Evolutionary conservation across 2,329 filamentous ascomycete genomes (phyloP).

Genomic region (Aspergillus viridinutans): DNA sequence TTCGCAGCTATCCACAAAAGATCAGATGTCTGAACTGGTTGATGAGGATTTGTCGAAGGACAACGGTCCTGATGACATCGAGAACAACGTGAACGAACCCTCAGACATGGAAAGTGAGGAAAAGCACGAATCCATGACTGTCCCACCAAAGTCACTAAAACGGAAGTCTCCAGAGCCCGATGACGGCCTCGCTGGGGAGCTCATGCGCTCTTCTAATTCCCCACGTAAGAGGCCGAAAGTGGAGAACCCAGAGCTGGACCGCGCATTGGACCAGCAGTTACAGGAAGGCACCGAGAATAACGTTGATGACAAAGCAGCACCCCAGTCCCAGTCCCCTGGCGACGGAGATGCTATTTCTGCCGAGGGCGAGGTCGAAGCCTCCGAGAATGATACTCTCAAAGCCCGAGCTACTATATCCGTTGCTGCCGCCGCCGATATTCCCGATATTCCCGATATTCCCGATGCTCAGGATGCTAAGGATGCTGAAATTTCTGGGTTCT

Average conservation of each 20-base stretch:
- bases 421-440: not conserved
- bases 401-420: conserved; percentile 1
- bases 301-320: conserved; percentile 14
- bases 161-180: conserved; percentile 24
- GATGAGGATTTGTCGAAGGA: not conserved
- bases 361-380: not conserved
- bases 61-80: not conserved
- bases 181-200: conserved; percentile 12
- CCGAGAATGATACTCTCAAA: conserved; percentile 7
- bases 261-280: conserved; percentile 16
- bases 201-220: conserved; percentile 12
- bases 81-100: conserved; percentile 2
- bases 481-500: not conserved
- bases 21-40: not conserved
- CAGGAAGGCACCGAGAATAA: conserved; percentile 14
- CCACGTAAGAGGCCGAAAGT: conserved; percentile 29
- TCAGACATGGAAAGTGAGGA: conserved; percentile 2
- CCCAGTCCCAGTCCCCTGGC: conserved; percentile 13
- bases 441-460: not conserved
- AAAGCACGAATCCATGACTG: conserved; percentile 8
- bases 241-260: conserved; percentile 25
- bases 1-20: not conserved
- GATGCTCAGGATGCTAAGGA: not conserved
- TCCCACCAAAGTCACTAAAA: conserved; percentile 17
- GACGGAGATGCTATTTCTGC: conserved; percentile 1